phyloP scores from a whole-genome alignment of 805 yeast genomes.

The Saccharomycopsis javanensis region DNA sequence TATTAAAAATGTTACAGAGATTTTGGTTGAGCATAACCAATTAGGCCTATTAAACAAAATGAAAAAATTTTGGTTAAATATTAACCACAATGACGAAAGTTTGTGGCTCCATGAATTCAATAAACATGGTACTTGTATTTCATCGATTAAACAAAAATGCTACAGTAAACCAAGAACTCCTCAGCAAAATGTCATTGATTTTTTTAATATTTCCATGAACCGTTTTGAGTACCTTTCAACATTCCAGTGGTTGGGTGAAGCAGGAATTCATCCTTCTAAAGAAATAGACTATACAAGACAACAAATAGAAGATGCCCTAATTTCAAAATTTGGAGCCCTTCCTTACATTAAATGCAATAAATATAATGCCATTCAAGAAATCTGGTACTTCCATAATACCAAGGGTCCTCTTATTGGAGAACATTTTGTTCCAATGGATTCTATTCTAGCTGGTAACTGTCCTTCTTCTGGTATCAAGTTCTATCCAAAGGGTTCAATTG shows the following conservation, averaged over 20 bases:
- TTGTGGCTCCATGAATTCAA: constrained; percentile 90
- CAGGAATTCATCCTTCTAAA: constrained; percentile 65
- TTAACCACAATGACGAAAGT: constrained; percentile 53
- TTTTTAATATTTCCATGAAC: constrained; percentile 49
- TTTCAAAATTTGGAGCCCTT: constrained; percentile 39
- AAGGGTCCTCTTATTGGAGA: constrained; percentile 65
- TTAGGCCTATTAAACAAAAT: constrained; percentile 35
- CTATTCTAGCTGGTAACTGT: constrained; percentile 13
- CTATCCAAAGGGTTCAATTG: constrained; percentile 50
- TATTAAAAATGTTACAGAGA: constrained; percentile 15
- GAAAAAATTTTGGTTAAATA: constrained; percentile 62
- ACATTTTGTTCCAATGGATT: constrained; percentile 51
- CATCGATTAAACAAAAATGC: constrained; percentile 65
- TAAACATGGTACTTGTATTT: constrained; percentile 89
- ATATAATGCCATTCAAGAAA: constrained; percentile 34
- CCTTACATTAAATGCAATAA: constrained; percentile 56
- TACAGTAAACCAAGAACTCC: constrained; percentile 31
- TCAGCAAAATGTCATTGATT: constrained; percentile 55
- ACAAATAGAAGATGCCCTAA: constrained; percentile 45
- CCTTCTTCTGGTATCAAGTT: constrained; percentile 42
- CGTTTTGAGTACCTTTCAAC: constrained; percentile 56
- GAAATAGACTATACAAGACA: constrained; percentile 45
- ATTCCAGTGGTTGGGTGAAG: constrained; percentile 50
- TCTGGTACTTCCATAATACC: constrained; percentile 77
- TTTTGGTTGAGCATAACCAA: constrained; percentile 7